Base-by-base conservation (phyloP, 202 grass and related monocot species). In the Schoenoplectus tabernaemontani region DNA sequence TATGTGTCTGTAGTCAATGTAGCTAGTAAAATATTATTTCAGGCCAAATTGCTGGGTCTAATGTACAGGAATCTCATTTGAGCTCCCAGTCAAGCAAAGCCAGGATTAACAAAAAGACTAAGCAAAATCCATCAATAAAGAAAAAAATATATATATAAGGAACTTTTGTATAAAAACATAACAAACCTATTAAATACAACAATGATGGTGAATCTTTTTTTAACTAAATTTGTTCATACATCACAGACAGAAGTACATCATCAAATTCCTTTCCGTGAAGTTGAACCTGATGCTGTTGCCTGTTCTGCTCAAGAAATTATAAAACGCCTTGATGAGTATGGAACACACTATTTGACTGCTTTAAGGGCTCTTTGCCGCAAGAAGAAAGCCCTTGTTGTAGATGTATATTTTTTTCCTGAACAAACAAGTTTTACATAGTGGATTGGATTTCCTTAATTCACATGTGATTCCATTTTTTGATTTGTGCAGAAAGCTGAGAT, bases 271-370 rank as follows among this genome's bases (percentile, higher is more conserved):
- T 99, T 99, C 72, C 85, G 89, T 75, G 96, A 99, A 86, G 87
- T 90, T 67, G 92, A 99, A 78, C 86, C 96, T 83, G 96, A 99
- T 84, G 63, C 81, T 85, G 89, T 99, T 85, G 88, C 90, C 80
- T 84, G 82, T 85, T 89, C 90, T 86, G 84, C 92, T 74, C 89
- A 78, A 70, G 83, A 87, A 48, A 96, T 99, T 80, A 93, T 99
- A 71, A 57, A 91, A 51, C 88, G 71, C 59, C 84, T 96, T 39
- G 83, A 84, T 85, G 86, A 91, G 81, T 79, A 88, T 32, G 85
- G 83, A 62, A 78, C 86, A 54, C 75, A 82, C 30, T 92, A 81
- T 68, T 82, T 80, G 30, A 64, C 44, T 61, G 90, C 96, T 78
- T 87, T 99, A 46, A 85, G 67, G 68, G 86, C 89, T 17, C 90